Evolutionary conservation across 768 basidiomycete species (phyloP), one percentile per base, ranked within the genome.

Genomic region (Cytidiella melzeri): DNA sequence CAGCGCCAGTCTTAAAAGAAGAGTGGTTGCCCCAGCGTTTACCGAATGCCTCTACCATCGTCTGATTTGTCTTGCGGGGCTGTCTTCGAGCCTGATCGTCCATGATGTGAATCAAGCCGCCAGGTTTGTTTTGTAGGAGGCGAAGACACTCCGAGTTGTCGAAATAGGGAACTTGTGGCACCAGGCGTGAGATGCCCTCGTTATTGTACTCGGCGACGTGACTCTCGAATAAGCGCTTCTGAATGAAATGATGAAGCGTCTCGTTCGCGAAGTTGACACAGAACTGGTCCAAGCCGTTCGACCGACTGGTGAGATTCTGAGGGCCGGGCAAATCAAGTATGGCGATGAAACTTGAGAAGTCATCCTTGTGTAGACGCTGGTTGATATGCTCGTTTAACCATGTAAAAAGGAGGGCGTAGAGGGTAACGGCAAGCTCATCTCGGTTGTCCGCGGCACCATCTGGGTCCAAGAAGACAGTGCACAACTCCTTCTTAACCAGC

Each of bases 371-470:
- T 13, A 99, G 80, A 36, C 88, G 87, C 57, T 96, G 87, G 64
- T 98, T 98, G 72, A 98, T 85, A 62, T 91, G 80, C 62, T 98
- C 96, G 64, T 94, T 95, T 51, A 98, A 68, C 94, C 94, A 98
- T 2, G 91, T 83, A 60, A 98, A 98, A 18, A 97, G 77, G 2
- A 99, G 79, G 3, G 92, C 92, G 64, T 97, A 98, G 0, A 98
- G 76, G 0, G 90, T 87, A 64, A 92, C 87, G 18, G 94, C 91
- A 30, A 99, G 83, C 64, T 95, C 92, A 61, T 98, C 95, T 40
- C 94, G 75, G 57, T 97, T 96, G 60, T 88, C 85, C 0, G 90
- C 84, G 2, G 95, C 92, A 46, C 89, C 90, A 61, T 98, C 94
- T 0, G 89, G 83, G 62, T 98, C 94, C 40, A 98, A 78, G 70